These are phyloP conservation scores for Psilocybe mexicana DNA, from an alignment of 1,284 basidiomycete genomes.

Conservation along the genomic window DNA sequence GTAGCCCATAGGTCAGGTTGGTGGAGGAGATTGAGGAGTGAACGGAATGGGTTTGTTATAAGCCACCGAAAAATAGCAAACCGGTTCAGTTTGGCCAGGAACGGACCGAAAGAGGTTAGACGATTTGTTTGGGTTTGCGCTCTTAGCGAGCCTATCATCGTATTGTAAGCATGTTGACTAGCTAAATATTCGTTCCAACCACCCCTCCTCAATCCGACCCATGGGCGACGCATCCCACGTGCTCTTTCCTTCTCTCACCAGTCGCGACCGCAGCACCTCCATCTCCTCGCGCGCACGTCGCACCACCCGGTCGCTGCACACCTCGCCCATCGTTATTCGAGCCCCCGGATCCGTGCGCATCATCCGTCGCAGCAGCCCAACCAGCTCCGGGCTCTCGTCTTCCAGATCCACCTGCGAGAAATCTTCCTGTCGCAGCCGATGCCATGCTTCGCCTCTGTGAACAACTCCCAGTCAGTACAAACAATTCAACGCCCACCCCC, in stretches of 20 bases:
- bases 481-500: neutral
- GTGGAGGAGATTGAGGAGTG: slow-evolving; percentile 22
- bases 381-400: slow-evolving; percentile 72
- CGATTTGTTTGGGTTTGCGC: slow-evolving; percentile 12
- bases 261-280: slow-evolving; percentile 49
- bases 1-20: slow-evolving; percentile 25
- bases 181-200: slow-evolving; percentile 62
- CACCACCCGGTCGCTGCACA: slow-evolving; percentile 72
- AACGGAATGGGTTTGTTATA: slow-evolving; percentile 27
- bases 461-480: slow-evolving; percentile 27
- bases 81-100: slow-evolving; percentile 23
- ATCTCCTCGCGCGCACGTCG: slow-evolving; percentile 64
- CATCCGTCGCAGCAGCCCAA: slow-evolving; percentile 73
- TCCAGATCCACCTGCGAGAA: slow-evolving; percentile 86
- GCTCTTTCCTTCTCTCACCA: slow-evolving; percentile 39
- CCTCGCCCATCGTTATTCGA: slow-evolving; percentile 60
- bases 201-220: slow-evolving; percentile 55
- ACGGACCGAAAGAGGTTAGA: slow-evolving; percentile 17
- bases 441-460: slow-evolving; percentile 86
- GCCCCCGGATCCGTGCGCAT: slow-evolving; percentile 72
- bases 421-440: slow-evolving; percentile 89
- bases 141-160: slow-evolving; percentile 20
- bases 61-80: slow-evolving; percentile 14
- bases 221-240: slow-evolving; percentile 69
- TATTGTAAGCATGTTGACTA: slow-evolving; percentile 11